Percentiles rank a stretch among this genome's conserved stretches.
phyloP scores from a whole-genome alignment of 2,329 filamentous ascomycete species.

The Biscogniauxia sp. region DNA sequence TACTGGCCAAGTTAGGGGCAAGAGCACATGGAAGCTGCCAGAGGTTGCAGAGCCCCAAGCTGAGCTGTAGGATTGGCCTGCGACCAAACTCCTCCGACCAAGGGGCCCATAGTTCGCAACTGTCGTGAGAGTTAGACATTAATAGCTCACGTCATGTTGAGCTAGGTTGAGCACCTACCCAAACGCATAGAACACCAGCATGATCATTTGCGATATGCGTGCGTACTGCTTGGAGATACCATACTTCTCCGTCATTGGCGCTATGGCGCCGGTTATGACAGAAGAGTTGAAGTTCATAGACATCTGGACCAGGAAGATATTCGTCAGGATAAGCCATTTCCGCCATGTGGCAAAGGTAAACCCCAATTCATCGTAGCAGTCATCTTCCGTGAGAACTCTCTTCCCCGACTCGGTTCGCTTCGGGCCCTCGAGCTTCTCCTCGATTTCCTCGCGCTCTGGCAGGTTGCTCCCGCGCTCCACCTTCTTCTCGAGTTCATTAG shows the following conservation, averaged over 20 bases:
- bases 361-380: slow-evolving; percentile 44
- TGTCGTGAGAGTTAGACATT: slow-evolving; percentile 15
- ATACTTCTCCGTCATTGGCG: slow-evolving; percentile 39
- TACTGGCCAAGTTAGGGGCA: slow-evolving; percentile 38
- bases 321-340: slow-evolving; percentile 48
- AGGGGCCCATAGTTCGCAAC: slow-evolving; percentile 52
- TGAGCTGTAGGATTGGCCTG: slow-evolving; percentile 47
- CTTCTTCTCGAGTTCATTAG: background rate
- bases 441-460: background rate
- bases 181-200: slow-evolving; percentile 48
- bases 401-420: slow-evolving; percentile 29
- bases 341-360: slow-evolving; percentile 43
- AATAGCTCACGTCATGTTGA: background rate
- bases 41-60: slow-evolving; percentile 48
- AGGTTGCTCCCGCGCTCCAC: background rate
- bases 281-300: slow-evolving; percentile 53
- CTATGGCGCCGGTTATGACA: slow-evolving; percentile 45
- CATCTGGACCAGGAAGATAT: slow-evolving; percentile 47
- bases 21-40: slow-evolving; percentile 46
- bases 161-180: background rate
- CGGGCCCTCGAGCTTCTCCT: slow-evolving; percentile 2
- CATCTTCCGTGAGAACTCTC: slow-evolving; percentile 43
- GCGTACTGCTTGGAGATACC: slow-evolving; percentile 43
- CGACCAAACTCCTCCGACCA: slow-evolving; percentile 51
- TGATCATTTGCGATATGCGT: slow-evolving; percentile 43